Percentiles rank a stretch among this genome's conserved stretches.
Conservation (phyloP, 805 yeast genomes). For the Yarrowia hollandica region DNA sequence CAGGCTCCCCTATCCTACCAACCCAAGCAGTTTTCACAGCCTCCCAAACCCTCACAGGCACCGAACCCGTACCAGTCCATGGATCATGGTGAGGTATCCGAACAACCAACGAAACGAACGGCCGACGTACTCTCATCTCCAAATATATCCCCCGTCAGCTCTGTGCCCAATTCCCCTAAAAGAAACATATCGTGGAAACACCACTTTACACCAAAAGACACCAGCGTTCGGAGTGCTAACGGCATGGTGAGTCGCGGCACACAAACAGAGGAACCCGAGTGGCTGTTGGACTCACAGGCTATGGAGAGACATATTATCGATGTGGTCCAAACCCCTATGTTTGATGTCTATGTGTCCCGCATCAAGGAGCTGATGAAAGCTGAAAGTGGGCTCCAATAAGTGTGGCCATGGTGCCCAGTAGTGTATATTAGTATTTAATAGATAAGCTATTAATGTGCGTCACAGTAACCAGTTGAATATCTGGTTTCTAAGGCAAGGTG, state of each 20-base stretch:
- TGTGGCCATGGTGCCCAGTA: too few species aligned
- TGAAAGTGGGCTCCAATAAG: too few species aligned
- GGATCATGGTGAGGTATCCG: too few species aligned
- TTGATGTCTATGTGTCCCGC: neutral
- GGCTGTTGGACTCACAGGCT: neutral
- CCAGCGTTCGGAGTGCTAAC: neutral
- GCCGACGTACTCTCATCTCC: neutral
- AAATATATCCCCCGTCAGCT: neutral
- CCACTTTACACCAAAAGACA: neutral
- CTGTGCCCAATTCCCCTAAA: neutral
- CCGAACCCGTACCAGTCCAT: neutral
- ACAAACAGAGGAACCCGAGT: constrained; percentile 4
- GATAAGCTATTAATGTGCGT: too few species aligned
- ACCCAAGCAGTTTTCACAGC: too few species aligned
- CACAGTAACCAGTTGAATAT: too few species aligned
- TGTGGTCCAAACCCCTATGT: neutral
- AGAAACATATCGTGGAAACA: neutral
- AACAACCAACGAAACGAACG: neutral
- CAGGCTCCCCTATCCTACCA: neutral
- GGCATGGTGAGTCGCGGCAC: constrained; percentile 10
- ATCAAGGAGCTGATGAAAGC: constrained; percentile 13
- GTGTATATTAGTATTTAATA: constrained; percentile 1
- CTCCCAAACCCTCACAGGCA: too few species aligned
- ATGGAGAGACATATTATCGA: constrained; percentile 6
- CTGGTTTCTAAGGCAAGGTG: too few species aligned